Evolutionary conservation across 768 basidiomycete species (phyloP), one percentile per base, ranked within the genome.

Genomic region (Gelatoporia subvermispora): DNA sequence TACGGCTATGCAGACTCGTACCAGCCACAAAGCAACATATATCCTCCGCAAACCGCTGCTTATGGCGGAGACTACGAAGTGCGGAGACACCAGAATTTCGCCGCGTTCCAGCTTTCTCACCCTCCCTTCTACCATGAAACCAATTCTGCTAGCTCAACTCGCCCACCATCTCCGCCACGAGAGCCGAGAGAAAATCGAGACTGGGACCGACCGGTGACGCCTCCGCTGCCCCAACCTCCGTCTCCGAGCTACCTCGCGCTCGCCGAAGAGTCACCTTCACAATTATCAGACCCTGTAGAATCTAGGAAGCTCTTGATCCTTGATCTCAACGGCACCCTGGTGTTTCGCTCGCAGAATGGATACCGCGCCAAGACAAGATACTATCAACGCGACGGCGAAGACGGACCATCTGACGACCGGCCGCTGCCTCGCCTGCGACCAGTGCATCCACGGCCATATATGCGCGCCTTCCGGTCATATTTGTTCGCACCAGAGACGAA

Each of bases 301-400:
- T 55, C 62, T 4, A 74, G 82, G 20, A 90, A 89, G 59, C 74
- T 90, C 1, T 72, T 90, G 42, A 73, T 90, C 4, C 73, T 91
- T 7, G 88, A 91, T 60, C 69, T 88, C 22, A 88, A 90, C 54
- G 88, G 88, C 13, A 82, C 85, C 0, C 75, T 90, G 15, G 73
- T 90, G 21, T 70, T 79, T 24, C 82, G 87, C 24, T 73, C 80
- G 4, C 65, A 73, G 0, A 74, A 72, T 45, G 24, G 43, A 1
- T 24, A 24, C 17, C 45, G 43, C 2, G 20, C 49, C 1, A 47
- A 37, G 48, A 20, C 15, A 8, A 41, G 40, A 18, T 22, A 35
- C 16, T 18, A 25, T 8, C 41, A 20, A 34, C 22, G 23, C 1
- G 38, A 37, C 2, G 28, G 47, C 28, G 56, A 54, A 3, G 39